Percentiles rank a stretch among this genome's conserved stretches.
Evolutionary conservation across 176 grass and related monocot genomes (phyloP).

Genomic region (Ampelocalamus luodianensis): DNA sequence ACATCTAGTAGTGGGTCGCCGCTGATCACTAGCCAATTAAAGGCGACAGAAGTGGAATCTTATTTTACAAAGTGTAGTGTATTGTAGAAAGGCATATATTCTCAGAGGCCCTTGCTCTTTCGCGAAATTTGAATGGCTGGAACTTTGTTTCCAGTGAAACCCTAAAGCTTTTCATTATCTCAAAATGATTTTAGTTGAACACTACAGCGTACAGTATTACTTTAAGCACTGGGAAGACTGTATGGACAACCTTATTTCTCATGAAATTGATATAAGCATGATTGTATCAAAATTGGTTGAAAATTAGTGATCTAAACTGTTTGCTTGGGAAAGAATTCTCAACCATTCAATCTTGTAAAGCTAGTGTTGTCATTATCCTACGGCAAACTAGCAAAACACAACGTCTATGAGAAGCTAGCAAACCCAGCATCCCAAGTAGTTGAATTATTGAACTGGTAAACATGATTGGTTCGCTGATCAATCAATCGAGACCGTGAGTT

Average conservation of each 20-base stretch:
- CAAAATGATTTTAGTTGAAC: neutral
- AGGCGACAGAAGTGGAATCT: constrained; percentile 26
- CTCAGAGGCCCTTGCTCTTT: neutral
- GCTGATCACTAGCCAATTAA: constrained; percentile 39
- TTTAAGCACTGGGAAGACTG: neutral
- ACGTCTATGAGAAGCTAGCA: neutral
- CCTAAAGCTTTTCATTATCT: neutral
- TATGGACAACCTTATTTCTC: neutral
- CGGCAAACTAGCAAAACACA: neutral
- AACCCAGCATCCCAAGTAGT: neutral
- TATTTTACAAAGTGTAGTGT: constrained; percentile 17
- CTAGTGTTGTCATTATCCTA: neutral
- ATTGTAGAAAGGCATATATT: neutral
- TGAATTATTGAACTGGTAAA: neutral
- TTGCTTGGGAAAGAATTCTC: neutral
- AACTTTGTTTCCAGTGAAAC: neutral
- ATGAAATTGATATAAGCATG: neutral
- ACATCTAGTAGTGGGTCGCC: constrained; percentile 17
- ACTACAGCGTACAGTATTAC: neutral
- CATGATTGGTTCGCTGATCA: neutral
- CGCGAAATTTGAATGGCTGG: neutral
- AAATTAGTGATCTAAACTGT: neutral
- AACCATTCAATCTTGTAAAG: neutral
- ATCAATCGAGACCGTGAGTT: neutral
- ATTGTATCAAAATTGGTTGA: neutral